Conservation (phyloP, 306 rosid genomes). For the Vachellia pachyceras region DNA sequence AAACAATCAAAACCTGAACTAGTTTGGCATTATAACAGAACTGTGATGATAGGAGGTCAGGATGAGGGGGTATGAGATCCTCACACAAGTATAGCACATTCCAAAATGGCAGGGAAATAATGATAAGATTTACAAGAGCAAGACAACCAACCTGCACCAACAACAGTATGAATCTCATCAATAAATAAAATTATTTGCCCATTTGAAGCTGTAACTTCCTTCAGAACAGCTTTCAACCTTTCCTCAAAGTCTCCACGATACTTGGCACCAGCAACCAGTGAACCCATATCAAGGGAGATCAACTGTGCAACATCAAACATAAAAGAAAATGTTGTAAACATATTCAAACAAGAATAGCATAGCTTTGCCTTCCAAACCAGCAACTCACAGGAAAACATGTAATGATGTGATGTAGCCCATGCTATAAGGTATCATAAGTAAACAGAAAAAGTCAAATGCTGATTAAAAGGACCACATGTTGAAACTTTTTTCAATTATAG, state of each 20-base stretch:
- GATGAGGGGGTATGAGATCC: not conserved
- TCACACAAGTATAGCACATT: slow-evolving; percentile 9
- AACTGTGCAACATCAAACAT: slow-evolving; percentile 55
- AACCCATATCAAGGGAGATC: slow-evolving; percentile 97
- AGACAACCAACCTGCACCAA: slow-evolving; percentile 86
- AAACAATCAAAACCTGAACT: slow-evolving; percentile 6
- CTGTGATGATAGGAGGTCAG: not conserved
- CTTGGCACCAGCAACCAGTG: slow-evolving; percentile 95
- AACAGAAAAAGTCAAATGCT: not conserved
- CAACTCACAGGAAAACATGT: not conserved
- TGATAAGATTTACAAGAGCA: slow-evolving; percentile 2
- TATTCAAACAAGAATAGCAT: slow-evolving; percentile 19
- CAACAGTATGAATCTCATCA: slow-evolving; percentile 98
- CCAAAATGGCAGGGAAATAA: slow-evolving; percentile 8
- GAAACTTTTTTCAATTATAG: not conserved
- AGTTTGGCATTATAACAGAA: slow-evolving; percentile 7
- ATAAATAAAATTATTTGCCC: slow-evolving; percentile 93
- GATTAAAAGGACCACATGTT: not conserved
- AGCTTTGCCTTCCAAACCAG: slow-evolving; percentile 9
- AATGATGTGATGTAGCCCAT: not conserved
- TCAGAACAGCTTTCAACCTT: slow-evolving; percentile 92
- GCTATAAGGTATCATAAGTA: slow-evolving; percentile 19
- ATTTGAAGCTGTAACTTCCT: slow-evolving; percentile 92
- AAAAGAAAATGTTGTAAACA: slow-evolving; percentile 18
- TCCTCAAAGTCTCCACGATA: slow-evolving; percentile 97